phyloP scores from a whole-genome alignment of 345 rosid species.

The Brassica carinata region DNA sequence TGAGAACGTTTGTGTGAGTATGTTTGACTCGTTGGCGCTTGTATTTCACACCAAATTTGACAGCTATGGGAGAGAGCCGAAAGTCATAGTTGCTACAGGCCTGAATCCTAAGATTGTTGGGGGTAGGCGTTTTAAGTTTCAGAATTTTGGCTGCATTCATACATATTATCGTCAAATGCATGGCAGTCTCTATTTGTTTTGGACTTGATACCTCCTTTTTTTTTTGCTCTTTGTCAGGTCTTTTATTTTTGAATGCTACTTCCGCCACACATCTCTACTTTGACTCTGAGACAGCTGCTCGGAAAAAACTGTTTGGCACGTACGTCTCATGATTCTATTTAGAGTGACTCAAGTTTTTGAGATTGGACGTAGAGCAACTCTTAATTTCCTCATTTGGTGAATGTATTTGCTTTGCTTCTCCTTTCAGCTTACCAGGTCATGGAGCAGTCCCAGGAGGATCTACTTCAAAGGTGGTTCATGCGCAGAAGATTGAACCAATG shows the following conservation, averaged over 20 bases:
- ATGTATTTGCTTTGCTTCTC: background rate
- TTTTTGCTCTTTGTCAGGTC: background rate
- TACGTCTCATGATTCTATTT: background rate
- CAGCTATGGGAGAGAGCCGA: too few relatives aligned
- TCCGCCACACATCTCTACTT: background rate
- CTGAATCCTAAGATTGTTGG: background rate
- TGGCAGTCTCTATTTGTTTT: background rate
- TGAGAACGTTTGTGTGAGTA: background rate
- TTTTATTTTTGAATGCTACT: background rate
- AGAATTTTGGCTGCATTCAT: background rate
- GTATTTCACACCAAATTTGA: background rate
- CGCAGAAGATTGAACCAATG: too few relatives aligned
- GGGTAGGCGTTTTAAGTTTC: background rate
- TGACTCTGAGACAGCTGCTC: background rate
- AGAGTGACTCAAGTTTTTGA: background rate
- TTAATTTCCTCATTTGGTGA: background rate
- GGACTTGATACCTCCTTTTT: too few relatives aligned
- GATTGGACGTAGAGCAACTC: background rate
- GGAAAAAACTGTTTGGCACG: background rate
- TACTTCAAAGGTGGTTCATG: too few relatives aligned
- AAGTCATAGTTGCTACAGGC: too few relatives aligned
- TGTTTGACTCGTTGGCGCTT: background rate
- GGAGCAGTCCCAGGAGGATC: too few relatives aligned
- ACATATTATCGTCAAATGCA: background rate
- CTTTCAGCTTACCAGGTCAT: too few relatives aligned